A percentile compares a stretch with the other conserved stretches of the same genome.
phyloP scores from a whole-genome alignment of 1,284 basidiomycete species.

The Papiliotrema laurentii region DNA sequence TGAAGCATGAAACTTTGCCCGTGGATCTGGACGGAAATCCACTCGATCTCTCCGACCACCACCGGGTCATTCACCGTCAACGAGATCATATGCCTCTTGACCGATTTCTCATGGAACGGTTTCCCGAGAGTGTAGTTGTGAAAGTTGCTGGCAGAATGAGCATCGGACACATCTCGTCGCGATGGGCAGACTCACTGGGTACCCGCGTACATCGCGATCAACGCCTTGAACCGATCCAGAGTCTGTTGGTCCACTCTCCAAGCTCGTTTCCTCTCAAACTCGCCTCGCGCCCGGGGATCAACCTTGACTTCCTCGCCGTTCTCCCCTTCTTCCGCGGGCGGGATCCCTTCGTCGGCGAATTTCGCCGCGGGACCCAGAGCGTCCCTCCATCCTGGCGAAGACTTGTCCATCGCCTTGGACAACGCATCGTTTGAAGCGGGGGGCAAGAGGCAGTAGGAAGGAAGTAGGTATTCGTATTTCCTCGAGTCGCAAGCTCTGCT shows the following conservation, averaged over 20 bases:
- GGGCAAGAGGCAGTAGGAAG: constrained; percentile 88
- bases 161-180: constrained; percentile 4
- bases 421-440: constrained; percentile 73
- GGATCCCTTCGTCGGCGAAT: constrained; percentile 45
- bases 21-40: constrained; percentile 89
- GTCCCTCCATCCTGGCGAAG: constrained; percentile 41
- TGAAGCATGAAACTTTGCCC: constrained; percentile 99
- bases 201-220: constrained; percentile 66
- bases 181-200: constrained; percentile 43
- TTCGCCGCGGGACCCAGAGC: constrained; percentile 27
- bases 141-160: constrained; percentile 66
- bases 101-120: constrained; percentile 75
- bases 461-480: constrained; percentile 96
- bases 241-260: constrained; percentile 63
- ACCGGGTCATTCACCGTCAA: constrained; percentile 60
- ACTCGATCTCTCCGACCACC: constrained; percentile 86
- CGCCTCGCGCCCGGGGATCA: constrained; percentile 28
- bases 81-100: constrained; percentile 76
- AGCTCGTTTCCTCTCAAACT: constrained; percentile 47
- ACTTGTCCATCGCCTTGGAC: constrained; percentile 51
- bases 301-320: neutral
- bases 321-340: constrained; percentile 10
- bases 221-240: constrained; percentile 57
- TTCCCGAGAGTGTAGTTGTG: constrained; percentile 94
- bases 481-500: constrained; percentile 80